These are phyloP conservation scores for Fomitopsis serialis DNA, from an alignment of 768 basidiomycete species.

Conservation along the genomic window DNA sequence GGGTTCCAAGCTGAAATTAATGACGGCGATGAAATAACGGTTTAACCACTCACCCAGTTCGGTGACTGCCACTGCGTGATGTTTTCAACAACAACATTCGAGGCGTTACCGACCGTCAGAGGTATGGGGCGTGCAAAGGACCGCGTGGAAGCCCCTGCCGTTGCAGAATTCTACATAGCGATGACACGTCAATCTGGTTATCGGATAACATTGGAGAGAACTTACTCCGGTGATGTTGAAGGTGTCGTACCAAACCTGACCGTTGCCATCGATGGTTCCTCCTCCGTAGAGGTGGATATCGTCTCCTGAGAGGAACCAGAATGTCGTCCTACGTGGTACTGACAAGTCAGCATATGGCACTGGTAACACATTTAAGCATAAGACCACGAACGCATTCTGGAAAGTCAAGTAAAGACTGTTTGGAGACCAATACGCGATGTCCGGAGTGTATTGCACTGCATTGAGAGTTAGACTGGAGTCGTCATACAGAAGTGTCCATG, in stretches of 20 bases:
- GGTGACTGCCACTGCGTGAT: constrained; percentile 20
- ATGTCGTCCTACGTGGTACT: constrained; percentile 27
- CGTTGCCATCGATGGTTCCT: constrained; percentile 42
- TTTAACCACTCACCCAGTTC: too few relatives aligned
- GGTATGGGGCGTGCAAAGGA: constrained; percentile 40
- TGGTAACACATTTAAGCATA: not conserved
- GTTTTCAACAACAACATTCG: constrained; percentile 34
- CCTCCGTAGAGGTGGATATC: constrained; percentile 36
- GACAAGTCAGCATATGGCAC: not conserved
- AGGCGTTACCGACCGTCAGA: constrained; percentile 39
- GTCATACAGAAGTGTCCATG: not conserved
- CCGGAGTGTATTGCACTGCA: constrained; percentile 31
- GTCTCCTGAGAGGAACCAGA: constrained; percentile 34
- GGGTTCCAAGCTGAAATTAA: constrained; percentile 10
- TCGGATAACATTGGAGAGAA: not conserved
- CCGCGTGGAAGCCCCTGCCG: constrained; percentile 37
- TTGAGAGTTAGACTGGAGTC: too few relatives aligned
- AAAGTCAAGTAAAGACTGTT: constrained; percentile 35
- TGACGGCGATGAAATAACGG: too few relatives aligned
- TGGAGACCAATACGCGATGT: constrained; percentile 37
- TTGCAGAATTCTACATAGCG: constrained; percentile 32
- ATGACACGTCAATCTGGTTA: too few relatives aligned
- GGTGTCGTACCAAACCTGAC: constrained; percentile 37
- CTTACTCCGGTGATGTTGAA: constrained; percentile 20
- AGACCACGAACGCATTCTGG: constrained; percentile 33